Base-by-base conservation (phyloP, 306 rosid species). In the Prunus salicina region DNA sequence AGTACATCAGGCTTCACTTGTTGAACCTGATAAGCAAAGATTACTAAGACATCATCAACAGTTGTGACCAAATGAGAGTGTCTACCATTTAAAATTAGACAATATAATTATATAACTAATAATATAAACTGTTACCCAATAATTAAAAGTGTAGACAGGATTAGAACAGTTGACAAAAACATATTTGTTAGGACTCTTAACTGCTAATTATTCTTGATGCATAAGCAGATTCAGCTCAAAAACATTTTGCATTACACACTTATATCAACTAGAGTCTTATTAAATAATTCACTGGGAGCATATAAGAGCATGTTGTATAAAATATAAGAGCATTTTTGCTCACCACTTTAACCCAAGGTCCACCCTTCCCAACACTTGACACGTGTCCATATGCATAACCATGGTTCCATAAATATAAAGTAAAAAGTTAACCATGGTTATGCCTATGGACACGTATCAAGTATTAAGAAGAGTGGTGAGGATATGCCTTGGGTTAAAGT, bases 1-100 rank as follows among this genome's bases (percentile, higher is more conserved):
- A 96, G 99, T 63, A 96, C 99, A 88, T 96, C 99, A 52, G 99
- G 99, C 85, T 92, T 96, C 76, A 96, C 96, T 84, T 91, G 88
- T 79, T 86, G 80, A 53, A 96, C 99, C 99, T 96, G 88, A 75
- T 79, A 66, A 63, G 68, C 80, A 76, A 73, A 83, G 71, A 84
- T 69, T 77, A 50, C 68, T 74, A 75, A 67, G 43, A 73, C 62
- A 41, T 68, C 55, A 81, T 58, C 49, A 80, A 27, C 50, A 71
- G 34, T 38, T 22, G 20, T 67, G 22, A 74, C 27, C 12, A 56
- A 68, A 43, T 41, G 43, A 64, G 51, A 58, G 3, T 8, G 67
- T 9, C 55, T 16, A 28, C 24, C 5, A 9, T 28, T 16, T 49
- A 34, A 64, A 13, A 57, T 27, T 12, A 71, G 15, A 62, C 28